A percentile compares a stretch with the other conserved stretches of the same genome.
Conservation (phyloP, 169 alveolate species). For the Theileria annulata region DNA sequence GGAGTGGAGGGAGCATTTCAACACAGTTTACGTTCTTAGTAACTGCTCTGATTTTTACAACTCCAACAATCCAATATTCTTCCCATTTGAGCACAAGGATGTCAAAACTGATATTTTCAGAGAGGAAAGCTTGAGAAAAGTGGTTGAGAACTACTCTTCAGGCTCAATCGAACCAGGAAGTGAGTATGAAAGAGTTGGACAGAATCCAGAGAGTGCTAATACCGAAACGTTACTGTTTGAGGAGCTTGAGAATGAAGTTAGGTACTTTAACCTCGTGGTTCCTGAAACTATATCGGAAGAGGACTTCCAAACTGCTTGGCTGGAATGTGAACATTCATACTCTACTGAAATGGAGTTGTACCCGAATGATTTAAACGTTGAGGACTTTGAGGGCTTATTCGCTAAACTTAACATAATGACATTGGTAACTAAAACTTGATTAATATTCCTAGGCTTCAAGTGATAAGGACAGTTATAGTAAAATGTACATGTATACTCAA, state of each 20-base stretch:
- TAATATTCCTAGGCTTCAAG: constrained; percentile 39
- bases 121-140: background rate
- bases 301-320: constrained; percentile 58
- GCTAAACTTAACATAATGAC: constrained; percentile 50
- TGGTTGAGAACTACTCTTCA: background rate
- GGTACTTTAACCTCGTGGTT: constrained; percentile 29
- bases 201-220: background rate
- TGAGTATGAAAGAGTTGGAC: background rate
- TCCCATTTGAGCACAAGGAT: constrained; percentile 56
- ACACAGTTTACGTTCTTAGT: constrained; percentile 33
- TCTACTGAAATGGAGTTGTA: constrained; percentile 23
- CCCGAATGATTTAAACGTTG: constrained; percentile 13
- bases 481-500: constrained; percentile 57
- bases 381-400: constrained; percentile 46
- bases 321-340: constrained; percentile 29
- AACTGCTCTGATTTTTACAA: constrained; percentile 22
- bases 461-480: constrained; percentile 17
- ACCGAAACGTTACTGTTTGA: background rate
- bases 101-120: constrained; percentile 51
- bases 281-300: constrained; percentile 55
- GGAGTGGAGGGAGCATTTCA: constrained; percentile 46
- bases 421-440: constrained; percentile 5
- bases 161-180: background rate
- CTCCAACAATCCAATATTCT: constrained; percentile 11
- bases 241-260: constrained; percentile 11